A percentile compares a stretch with the other conserved stretches of the same genome.
Evolutionary conservation across 208 protist genomes (phyloP).

Genomic region (Naegleria lovaniensis): DNA sequence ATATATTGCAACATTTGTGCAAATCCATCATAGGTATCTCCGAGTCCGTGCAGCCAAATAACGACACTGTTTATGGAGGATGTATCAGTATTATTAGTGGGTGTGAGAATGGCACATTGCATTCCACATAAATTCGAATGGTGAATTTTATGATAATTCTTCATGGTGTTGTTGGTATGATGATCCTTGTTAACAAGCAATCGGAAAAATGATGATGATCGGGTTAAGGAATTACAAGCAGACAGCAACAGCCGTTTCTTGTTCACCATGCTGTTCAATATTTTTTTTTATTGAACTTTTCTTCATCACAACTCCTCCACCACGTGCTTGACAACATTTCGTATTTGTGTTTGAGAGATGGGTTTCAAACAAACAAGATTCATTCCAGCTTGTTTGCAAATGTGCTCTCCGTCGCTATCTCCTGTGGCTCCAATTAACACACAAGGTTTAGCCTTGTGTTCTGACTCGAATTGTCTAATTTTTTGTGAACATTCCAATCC

Average conservation of each 20-base stretch:
- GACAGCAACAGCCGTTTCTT: too few relatives aligned
- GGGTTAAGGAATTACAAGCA: too few relatives aligned
- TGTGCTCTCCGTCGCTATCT: neutral
- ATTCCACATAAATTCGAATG: neutral
- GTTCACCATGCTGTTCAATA: too few relatives aligned
- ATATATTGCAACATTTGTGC: neutral
- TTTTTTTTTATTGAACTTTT: neutral
- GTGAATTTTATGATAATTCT: neutral
- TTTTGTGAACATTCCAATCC: neutral
- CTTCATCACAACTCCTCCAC: neutral
- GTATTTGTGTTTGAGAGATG: neutral
- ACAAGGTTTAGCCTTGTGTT: neutral
- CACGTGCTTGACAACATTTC: neutral
- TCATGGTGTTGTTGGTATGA: neutral
- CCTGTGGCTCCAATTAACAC: neutral
- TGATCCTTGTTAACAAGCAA: too few relatives aligned
- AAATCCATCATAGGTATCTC: slow-evolving; percentile 10
- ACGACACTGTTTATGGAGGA: neutral
- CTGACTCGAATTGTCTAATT: neutral
- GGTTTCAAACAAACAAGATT: neutral
- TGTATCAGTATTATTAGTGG: too few relatives aligned
- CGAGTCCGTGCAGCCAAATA: slow-evolving; percentile 4
- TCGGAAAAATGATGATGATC: too few relatives aligned
- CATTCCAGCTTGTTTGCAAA: slow-evolving; percentile 1
- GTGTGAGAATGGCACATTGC: neutral